A percentile compares a stretch with the other conserved stretches of the same genome.
These are phyloP conservation scores for Entomortierella parvispora DNA, from an alignment of 192 early-diverging fungal species.

Conservation along the genomic window DNA sequence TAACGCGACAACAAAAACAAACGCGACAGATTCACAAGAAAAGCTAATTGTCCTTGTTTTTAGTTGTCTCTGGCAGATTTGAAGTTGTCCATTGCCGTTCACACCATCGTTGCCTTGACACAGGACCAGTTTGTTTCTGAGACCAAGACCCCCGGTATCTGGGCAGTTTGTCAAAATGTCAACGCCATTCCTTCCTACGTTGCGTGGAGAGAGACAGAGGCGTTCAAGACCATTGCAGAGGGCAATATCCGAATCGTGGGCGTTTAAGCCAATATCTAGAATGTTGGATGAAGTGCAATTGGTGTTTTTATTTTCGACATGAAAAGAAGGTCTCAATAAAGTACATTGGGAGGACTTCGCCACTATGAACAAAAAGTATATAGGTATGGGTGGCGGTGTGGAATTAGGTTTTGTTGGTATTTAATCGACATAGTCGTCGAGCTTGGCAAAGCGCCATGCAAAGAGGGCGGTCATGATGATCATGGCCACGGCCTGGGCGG, in stretches of 20 bases:
- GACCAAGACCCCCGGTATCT: constrained; percentile 22
- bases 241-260: constrained; percentile 18
- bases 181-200: constrained; percentile 30
- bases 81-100: constrained; percentile 11
- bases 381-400: too few relatives aligned
- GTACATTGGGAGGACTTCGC: too few relatives aligned
- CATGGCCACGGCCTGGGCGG: constrained; percentile 60
- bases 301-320: too few relatives aligned
- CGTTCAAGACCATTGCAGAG: background rate
- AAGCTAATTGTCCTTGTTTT: background rate
- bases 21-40: background rate
- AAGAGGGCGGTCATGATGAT: constrained; percentile 59
- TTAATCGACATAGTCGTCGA: constrained; percentile 50
- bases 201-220: constrained; percentile 22
- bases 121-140: constrained; percentile 20
- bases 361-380: too few relatives aligned
- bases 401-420: background rate
- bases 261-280: too few relatives aligned
- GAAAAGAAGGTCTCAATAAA: too few relatives aligned
- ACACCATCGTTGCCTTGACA: constrained; percentile 4
- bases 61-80: constrained; percentile 30
- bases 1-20: background rate
- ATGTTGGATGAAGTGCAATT: too few relatives aligned
- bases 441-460: constrained; percentile 61
- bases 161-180: constrained; percentile 33